Conservation (phyloP, 108 stramenopile species). For the Nitzschia palea region DNA sequence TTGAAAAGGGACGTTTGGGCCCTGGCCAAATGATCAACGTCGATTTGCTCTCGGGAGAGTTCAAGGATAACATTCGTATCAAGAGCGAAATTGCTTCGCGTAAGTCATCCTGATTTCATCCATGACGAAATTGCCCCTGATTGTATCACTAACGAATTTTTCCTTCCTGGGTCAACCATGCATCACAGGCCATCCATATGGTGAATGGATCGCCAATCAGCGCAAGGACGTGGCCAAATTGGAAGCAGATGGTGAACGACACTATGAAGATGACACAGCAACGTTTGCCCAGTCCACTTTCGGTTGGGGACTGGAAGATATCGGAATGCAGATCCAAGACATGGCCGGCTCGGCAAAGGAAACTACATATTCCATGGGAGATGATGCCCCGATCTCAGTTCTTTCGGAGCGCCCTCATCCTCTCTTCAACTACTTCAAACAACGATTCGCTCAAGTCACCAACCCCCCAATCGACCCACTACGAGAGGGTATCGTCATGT, state of each 20-base stretch:
- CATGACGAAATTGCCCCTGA: neutral
- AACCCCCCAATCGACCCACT: slow-evolving; percentile 98
- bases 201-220: slow-evolving; percentile 80
- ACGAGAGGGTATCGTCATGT: slow-evolving; percentile 96
- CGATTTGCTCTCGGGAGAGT: slow-evolving; percentile 82
- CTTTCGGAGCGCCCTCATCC: slow-evolving; percentile 88
- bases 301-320: slow-evolving; percentile 95
- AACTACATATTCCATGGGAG: slow-evolving; percentile 97
- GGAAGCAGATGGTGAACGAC: slow-evolving; percentile 44
- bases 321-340: slow-evolving; percentile 95
- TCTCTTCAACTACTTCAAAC: slow-evolving; percentile 97
- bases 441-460: slow-evolving; percentile 96
- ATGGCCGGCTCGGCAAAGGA: slow-evolving; percentile 95
- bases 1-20: slow-evolving; percentile 93
- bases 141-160: slow-evolving; percentile 1
- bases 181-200: slow-evolving; percentile 80
- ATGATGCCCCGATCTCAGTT: slow-evolving; percentile 93
- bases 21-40: slow-evolving; percentile 98
- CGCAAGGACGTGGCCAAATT: slow-evolving; percentile 70
- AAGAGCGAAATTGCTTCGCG: slow-evolving; percentile 91
- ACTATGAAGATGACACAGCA: slow-evolving; percentile 81
- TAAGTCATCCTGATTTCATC: slow-evolving; percentile 33
- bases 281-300: slow-evolving; percentile 86
- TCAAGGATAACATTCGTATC: slow-evolving; percentile 93
- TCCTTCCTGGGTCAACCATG: neutral